phyloP scores from a whole-genome alignment of 768 basidiomycete genomes.

The Lactifluus rugatus region DNA sequence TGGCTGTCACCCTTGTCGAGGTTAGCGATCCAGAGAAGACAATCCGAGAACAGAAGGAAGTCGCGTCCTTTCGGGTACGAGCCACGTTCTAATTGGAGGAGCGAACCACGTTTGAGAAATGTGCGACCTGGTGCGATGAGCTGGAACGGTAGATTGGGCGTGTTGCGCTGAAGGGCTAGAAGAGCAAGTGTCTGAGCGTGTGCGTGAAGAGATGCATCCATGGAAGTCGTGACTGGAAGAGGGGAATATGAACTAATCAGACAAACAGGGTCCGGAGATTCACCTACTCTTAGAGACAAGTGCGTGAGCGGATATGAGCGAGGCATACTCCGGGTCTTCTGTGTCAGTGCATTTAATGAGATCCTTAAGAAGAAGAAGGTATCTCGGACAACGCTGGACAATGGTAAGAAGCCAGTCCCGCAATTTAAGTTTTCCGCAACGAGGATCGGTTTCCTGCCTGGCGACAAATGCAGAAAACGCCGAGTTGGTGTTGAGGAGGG shows the following conservation, averaged over 20 bases:
- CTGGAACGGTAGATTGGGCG: conserved; percentile 65
- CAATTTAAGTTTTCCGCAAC: conserved; percentile 65
- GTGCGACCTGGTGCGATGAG: conserved; percentile 75
- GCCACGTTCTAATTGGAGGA: conserved; percentile 48
- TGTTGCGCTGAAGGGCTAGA: conserved; percentile 70
- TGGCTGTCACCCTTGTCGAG: conserved; percentile 27
- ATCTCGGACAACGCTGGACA: conserved; percentile 82
- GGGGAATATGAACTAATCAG: conserved; percentile 7
- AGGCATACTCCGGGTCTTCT: conserved; percentile 57
- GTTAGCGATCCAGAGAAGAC: conserved; percentile 63
- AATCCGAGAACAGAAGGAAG: conserved; percentile 78
- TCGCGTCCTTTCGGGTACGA: conserved; percentile 47
- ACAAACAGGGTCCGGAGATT: neutral
- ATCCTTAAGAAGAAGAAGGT: conserved; percentile 75
- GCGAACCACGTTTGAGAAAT: conserved; percentile 56
- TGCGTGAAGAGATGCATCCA: conserved; percentile 70
- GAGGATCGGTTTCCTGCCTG: conserved; percentile 55
- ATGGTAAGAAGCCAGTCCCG: conserved; percentile 81
- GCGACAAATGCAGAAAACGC: conserved; percentile 56
- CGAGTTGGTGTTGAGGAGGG: conserved; percentile 44
- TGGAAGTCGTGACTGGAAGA: conserved; percentile 55
- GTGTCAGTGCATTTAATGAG: conserved; percentile 56
- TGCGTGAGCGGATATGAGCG: conserved; percentile 47
- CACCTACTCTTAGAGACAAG: conserved; percentile 67
- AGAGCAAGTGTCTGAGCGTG: conserved; percentile 70